Evolutionary conservation across 257 asterid genomes (phyloP).

Genomic region (Plectranthus barbatus): DNA sequence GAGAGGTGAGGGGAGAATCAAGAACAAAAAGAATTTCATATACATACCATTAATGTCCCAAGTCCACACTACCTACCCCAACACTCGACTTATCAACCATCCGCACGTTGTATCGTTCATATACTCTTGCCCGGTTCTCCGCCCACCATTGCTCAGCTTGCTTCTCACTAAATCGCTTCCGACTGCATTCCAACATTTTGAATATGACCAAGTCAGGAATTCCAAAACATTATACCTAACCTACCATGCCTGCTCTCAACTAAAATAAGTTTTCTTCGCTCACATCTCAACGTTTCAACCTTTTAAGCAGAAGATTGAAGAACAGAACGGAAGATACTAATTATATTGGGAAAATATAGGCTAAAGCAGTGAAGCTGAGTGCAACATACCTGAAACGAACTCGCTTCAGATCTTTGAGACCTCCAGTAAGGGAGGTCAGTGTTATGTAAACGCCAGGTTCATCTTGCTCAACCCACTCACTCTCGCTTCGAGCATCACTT

Average conservation of each 20-base stretch:
- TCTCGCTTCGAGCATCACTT: slow-evolving; percentile 61
- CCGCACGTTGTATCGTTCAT: slow-evolving; percentile 52
- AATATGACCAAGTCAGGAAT: neutral
- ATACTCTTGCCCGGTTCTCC: slow-evolving; percentile 61
- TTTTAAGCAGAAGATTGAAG: neutral
- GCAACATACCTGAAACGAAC: slow-evolving; percentile 90
- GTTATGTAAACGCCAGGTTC: slow-evolving; percentile 97
- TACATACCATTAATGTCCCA: slow-evolving; percentile 20
- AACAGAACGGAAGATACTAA: neutral
- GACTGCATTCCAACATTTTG: slow-evolving; percentile 54
- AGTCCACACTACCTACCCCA: slow-evolving; percentile 57
- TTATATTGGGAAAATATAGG: neutral
- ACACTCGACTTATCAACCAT: slow-evolving; percentile 58
- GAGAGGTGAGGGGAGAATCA: neutral
- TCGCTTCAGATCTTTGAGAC: slow-evolving; percentile 84
- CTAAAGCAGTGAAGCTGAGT: slow-evolving; percentile 3
- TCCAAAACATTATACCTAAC: neutral
- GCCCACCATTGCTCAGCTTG: slow-evolving; percentile 88
- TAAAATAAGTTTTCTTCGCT: no score
- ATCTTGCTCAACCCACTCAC: slow-evolving; percentile 97
- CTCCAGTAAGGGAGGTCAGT: slow-evolving; percentile 87
- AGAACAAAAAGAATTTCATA: neutral
- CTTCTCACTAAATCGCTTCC: slow-evolving; percentile 79
- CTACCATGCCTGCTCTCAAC: neutral
- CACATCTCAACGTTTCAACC: no score